These are phyloP conservation scores for Cryptococcus sp. DNA, from an alignment of 1,284 basidiomycete species.

Conservation along the genomic window DNA sequence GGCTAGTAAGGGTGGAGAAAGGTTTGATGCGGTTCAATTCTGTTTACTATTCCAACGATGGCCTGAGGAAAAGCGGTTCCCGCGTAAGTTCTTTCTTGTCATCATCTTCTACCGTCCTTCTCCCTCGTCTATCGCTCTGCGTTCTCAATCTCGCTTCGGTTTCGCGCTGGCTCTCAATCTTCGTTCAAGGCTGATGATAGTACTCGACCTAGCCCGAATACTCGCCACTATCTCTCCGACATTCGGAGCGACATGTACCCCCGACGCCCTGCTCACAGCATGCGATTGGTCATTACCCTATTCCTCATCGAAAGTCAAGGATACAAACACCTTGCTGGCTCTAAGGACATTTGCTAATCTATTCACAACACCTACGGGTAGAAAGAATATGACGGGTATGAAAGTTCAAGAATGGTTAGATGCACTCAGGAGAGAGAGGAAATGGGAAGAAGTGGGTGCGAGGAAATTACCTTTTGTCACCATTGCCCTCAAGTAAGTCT, in stretches of 20 bases:
- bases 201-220: conserved; percentile 80
- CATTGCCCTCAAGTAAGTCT: conserved; percentile 44
- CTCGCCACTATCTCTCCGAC: conserved; percentile 62
- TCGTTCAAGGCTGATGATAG: conserved; percentile 52
- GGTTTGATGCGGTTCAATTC: conserved; percentile 60
- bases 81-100: conserved; percentile 54
- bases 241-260: conserved; percentile 51
- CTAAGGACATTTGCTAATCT: conserved; percentile 77
- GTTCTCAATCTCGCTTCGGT: background rate
- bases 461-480: conserved; percentile 38
- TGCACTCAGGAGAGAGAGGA: conserved; percentile 49
- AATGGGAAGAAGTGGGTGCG: conserved; percentile 26
- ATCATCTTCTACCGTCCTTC: background rate
- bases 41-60: conserved; percentile 68
- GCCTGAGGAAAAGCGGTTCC: conserved; percentile 76
- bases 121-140: background rate
- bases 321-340: conserved; percentile 82
- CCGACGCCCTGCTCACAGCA: conserved; percentile 60
- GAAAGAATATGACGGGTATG: conserved; percentile 51
- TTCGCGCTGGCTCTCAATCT: background rate
- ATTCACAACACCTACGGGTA: conserved; percentile 53
- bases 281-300: conserved; percentile 62
- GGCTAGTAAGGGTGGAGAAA: conserved; percentile 17
- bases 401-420: conserved; percentile 57
- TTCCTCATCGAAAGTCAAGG: conserved; percentile 62